Evolutionary conservation across 2,329 filamentous ascomycete species (phyloP), one percentile per base, ranked within the genome.

Genomic region (Phaeosphaeria sp.): DNA sequence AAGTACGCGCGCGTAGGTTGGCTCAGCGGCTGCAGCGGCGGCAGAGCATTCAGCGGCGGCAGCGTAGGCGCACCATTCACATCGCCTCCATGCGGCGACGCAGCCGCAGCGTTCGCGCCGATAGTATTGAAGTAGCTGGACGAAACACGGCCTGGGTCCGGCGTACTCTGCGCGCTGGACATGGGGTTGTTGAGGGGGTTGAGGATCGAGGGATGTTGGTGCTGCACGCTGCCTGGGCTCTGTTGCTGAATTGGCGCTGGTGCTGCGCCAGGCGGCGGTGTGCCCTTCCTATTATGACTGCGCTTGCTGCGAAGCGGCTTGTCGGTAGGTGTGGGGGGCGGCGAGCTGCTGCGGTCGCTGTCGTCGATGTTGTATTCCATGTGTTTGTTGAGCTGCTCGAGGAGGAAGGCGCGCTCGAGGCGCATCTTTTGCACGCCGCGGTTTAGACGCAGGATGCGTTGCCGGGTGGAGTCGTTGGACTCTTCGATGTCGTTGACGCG

Each of bases 401-500:
- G 77, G 18, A 84, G 76, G 64, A 83, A 82, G 24, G 91, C 91
- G 61, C 92, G 87, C 80, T 96, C 91, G 22, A 98, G 86, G 49
- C 95, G 89, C 84, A 96, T 87, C 80, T 98, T 97, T 77, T 96
- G 90, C 66, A 97, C 90, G 71, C 92, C 91, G 63, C 93, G 89
- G 77, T 91, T 89, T 60, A 96, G 87, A 48, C 93, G 90, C 42
- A 86, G 83, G 63, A 97, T 90, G 51, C 92, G 90, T 52, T 92
- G 82, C 53, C 92, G 87, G 47, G 92, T 90, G 56, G 91, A 86
- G 69, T 97, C 93, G 77, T 97, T 97, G 73, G 92, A 90, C 59
- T 92, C 89, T 76, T 98, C 93, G 69, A 98, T 92, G 76, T 97
- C 93, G 75, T 89, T 91, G 63, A 95, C 91, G 60, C 95, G 91